Evolutionary conservation across 257 asterid species (phyloP).

Genomic region (Avicennia marina): DNA sequence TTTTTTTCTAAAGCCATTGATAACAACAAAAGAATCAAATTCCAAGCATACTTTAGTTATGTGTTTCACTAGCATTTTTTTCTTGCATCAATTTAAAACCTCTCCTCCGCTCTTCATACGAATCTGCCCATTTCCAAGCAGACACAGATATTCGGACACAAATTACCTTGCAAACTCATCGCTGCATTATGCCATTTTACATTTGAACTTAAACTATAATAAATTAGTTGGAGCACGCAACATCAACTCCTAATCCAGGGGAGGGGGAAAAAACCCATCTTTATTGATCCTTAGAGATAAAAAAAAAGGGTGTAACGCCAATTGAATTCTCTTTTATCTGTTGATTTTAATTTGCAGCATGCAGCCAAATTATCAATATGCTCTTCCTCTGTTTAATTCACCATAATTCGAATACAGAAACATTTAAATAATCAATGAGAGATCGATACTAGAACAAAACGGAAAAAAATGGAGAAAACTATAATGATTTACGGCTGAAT

Average conservation of each 20-base stretch:
- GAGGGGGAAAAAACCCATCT: not conserved
- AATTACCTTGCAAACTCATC: not conserved
- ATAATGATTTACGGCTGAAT: constrained; percentile 46
- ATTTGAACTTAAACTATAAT: not conserved
- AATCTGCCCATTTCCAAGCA: not conserved
- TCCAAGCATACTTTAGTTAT: not conserved
- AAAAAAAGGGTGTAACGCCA: not conserved
- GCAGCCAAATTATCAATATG: not conserved
- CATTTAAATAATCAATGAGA: not conserved
- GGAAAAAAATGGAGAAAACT: not conserved
- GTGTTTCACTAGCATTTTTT: not conserved
- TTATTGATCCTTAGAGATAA: not conserved
- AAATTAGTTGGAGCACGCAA: not conserved
- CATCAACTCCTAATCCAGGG: not conserved
- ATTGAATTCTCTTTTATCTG: not conserved
- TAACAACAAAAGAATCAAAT: not conserved
- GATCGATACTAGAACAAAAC: not conserved
- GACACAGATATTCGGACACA: not conserved
- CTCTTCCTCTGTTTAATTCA: not conserved
- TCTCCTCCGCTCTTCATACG: not conserved
- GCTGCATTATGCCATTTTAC: not conserved
- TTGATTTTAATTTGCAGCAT: not conserved
- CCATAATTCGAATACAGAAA: not conserved
- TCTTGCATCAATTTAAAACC: not conserved
- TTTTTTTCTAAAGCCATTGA: not conserved